Conservation (phyloP, 208 protist species). For the Leishmania martiniquensis region DNA sequence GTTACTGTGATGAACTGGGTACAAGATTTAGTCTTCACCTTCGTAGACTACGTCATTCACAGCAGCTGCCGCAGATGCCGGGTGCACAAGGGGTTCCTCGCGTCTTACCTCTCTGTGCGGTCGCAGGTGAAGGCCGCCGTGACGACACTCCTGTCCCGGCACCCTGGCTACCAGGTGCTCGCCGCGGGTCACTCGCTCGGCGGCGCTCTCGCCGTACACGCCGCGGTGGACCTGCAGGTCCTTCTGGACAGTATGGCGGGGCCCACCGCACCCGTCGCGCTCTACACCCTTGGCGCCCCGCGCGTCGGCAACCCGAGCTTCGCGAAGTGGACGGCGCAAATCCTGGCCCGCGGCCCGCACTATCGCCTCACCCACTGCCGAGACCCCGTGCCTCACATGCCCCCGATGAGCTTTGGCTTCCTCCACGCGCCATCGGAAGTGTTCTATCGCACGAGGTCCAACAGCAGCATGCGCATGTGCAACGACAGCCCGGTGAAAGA, state of each 20-base stretch:
- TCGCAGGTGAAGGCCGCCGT: constrained; percentile 30
- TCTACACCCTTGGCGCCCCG: constrained; percentile 76
- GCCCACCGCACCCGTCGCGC: constrained; percentile 18
- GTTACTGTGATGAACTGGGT: background rate
- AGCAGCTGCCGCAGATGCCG: constrained; percentile 42
- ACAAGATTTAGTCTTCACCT: background rate
- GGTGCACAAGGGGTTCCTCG: constrained; percentile 63
- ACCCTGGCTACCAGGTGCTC: constrained; percentile 42
- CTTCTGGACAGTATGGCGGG: constrained; percentile 1
- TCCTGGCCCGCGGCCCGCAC: constrained; percentile 34
- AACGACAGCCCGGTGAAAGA: constrained; percentile 36
- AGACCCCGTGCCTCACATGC: constrained; percentile 64
- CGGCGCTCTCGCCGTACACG: constrained; percentile 55
- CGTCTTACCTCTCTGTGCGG: constrained; percentile 38
- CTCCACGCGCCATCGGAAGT: constrained; percentile 44
- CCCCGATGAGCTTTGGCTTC: constrained; percentile 38
- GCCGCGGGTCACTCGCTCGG: constrained; percentile 80
- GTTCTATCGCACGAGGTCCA: constrained; percentile 32
- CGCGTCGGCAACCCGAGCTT: constrained; percentile 63
- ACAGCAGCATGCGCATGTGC: constrained; percentile 28
- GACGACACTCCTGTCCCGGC: constrained; percentile 19
- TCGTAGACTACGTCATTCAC: constrained; percentile 15
- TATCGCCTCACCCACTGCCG: constrained; percentile 57
- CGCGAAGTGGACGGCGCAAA: constrained; percentile 23
- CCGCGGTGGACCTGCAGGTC: constrained; percentile 41